Base-by-base conservation (phyloP, 2,329 filamentous ascomycete genomes). In the Truncatella angustata region DNA sequence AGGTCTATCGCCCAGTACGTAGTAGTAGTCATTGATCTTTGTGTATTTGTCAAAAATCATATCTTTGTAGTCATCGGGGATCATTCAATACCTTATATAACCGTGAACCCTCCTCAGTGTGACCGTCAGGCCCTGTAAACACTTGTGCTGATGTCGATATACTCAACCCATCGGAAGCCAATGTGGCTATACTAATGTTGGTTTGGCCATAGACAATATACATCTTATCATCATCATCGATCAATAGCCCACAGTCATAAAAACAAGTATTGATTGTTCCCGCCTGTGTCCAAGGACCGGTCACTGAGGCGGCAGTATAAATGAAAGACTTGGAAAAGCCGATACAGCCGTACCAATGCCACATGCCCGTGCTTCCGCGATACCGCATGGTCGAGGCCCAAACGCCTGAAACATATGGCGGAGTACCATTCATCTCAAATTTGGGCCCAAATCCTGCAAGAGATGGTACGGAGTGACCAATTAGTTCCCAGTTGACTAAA, bases 161-260 rank as follows among this genome's bases (percentile, higher is more conserved):
- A n/a, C 66, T 69, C 0, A 78, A 64, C 0, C 75, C 78, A 52
- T 83, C 76, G 0, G 63, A 54, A 14, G 73, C 73, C 2, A 85
- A 68, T 58, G 81, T 72, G 1, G 81, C 76, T 1, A 85, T 73
- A 7, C 56, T 66, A 48, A 84, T 73, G 2, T 75, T 68, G 0
- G 65, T 73, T 43, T 70, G 74, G 4, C 79, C 81, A 57, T 81
- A 82, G 0, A 73, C 77, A 0, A 85, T 74, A 48, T 84, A 85
- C 71, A 84, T 79, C 1, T 73, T 78, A 52, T 83, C 81, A 28
- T 84, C 73, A 21, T 81, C 77, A 46, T 84, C 81, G 30, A 85
- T 73, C n/a, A 84, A 62, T 0, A 85, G 63, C 0, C 82, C 80
- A 16, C 69, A 73, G 61, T 85, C 81, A 57, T 85, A 85, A 58